Base-by-base conservation (phyloP, 306 rosid species). In the Ceratonia siliqua region DNA sequence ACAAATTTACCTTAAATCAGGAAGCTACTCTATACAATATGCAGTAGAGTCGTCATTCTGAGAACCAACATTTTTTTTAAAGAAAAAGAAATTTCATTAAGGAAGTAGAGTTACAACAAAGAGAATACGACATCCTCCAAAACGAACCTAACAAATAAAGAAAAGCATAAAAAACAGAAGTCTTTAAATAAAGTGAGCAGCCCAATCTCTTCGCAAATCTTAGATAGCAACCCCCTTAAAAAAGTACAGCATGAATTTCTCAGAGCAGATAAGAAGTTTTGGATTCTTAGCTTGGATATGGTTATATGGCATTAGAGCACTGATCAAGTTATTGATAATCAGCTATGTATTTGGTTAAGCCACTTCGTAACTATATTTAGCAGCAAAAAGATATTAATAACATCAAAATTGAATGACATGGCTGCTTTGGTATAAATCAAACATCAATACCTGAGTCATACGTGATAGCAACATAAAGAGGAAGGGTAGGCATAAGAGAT, bases 401-500 rank as follows among this genome's bases (percentile, higher is more conserved):
- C 27, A 56, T 28, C 71, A 41, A 4, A 17, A 42, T 22, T 68
- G 59, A 4, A 56, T 49, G 39, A 50, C 15, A 59, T 64, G 32
- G 32, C 32, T 28, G n/a, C n/a, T n/a, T n/a, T n/a, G n/a, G n/a
- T n/a, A 64, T 68, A 53, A 38, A 41, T 22, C 49, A 57, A 70
- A 55, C 17, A 49, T 0, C 3, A 33, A 73, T n/a, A 64, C 22
- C 7, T 52, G 4, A 15, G 68, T 54, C 49, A 33, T 55, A n/a
- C 68, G 61, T 32, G 18, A 70, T 5, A 70, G 62, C 57, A 52
- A 72, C 46, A 63, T 36, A 54, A 52, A 53, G 52, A 42, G 61
- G 6, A 59, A 70, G 77, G 30, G 24, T 18, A 20, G 13, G 57
- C 28, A n/a, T 13, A 18, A 24, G 24, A 73, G 57, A 70, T 25